These are phyloP conservation scores for Paraurostyla sp. DNA, from an alignment of 73 alveolate genomes.

Conservation along the genomic window DNA sequence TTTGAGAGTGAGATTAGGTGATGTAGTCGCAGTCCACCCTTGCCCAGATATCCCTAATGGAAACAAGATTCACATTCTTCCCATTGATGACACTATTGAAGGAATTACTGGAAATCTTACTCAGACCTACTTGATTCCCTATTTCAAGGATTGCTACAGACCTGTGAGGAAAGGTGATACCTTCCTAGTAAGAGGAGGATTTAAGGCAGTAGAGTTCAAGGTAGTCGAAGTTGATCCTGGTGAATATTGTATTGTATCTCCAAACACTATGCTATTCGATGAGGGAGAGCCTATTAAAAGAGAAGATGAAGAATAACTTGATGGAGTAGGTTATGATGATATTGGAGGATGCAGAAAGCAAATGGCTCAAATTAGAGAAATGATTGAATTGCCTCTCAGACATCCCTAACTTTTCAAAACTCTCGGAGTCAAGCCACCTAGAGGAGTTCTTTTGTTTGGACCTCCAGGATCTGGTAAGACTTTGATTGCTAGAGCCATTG, in stretches of 20 bases:
- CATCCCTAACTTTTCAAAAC: slow-evolving; percentile 98
- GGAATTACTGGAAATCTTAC: slow-evolving; percentile 98
- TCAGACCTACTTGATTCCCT: slow-evolving; percentile 97
- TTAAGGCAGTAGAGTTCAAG: slow-evolving; percentile 98
- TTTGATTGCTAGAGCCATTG: slow-evolving; percentile 98
- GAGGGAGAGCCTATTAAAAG: slow-evolving; percentile 98
- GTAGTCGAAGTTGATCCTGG: slow-evolving; percentile 99
- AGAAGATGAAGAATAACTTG: slow-evolving; percentile 95
- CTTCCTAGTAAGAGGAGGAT: slow-evolving; percentile 98
- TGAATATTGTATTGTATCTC: slow-evolving; percentile 97
- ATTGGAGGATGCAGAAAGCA: slow-evolving; percentile 99
- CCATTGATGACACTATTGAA: slow-evolving; percentile 98
- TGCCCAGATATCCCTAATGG: slow-evolving; percentile 95
- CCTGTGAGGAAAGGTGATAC: slow-evolving; percentile 99
- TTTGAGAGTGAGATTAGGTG: slow-evolving; percentile 96
- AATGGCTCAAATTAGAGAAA: slow-evolving; percentile 98
- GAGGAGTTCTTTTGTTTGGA: slow-evolving; percentile 98
- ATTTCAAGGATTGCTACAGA: slow-evolving; percentile 98
- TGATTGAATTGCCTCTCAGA: slow-evolving; percentile 98
- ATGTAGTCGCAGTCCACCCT: slow-evolving; percentile 83
- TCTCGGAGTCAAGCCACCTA: slow-evolving; percentile 99
- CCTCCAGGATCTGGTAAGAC: slow-evolving; percentile 99
- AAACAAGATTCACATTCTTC: slow-evolving; percentile 96
- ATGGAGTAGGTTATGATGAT: slow-evolving; percentile 98
- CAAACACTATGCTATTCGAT: slow-evolving; percentile 97